Conservation (phyloP, 1,139 yeast genomes). For the Blastobotrys aristatus region DNA sequence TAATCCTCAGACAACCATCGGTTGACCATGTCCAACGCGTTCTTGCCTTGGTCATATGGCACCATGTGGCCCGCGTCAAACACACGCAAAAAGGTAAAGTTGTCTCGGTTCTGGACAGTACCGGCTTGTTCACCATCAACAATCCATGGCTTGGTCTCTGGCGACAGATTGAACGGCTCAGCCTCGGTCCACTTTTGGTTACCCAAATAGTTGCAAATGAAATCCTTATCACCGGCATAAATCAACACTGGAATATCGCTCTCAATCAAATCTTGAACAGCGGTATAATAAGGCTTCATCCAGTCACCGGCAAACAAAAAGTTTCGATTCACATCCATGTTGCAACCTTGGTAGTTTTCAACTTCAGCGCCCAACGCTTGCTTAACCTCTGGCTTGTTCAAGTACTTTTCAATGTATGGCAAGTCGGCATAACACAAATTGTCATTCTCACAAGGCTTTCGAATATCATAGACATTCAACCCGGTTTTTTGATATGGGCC, state of each 20-base stretch:
- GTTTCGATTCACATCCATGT: conserved; percentile 49
- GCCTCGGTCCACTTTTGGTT: conserved; percentile 74
- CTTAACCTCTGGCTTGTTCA: conserved; percentile 57
- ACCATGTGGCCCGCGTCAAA: conserved; percentile 70
- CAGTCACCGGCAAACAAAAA: conserved; percentile 59
- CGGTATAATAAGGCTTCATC: conserved; percentile 59
- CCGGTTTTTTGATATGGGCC: conserved; percentile 56
- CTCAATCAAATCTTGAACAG: conserved; percentile 54
- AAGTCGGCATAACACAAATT: conserved; percentile 56
- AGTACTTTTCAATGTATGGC: conserved; percentile 50
- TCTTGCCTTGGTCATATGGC: conserved; percentile 76
- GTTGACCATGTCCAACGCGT: conserved; percentile 69
- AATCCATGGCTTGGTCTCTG: conserved; percentile 34
- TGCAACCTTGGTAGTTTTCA: conserved; percentile 52
- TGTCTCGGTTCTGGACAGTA: conserved; percentile 50
- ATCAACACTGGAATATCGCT: conserved; percentile 66
- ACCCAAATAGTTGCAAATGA: conserved; percentile 88
- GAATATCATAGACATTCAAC: conserved; percentile 63
- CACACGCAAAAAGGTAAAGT: conserved; percentile 59
- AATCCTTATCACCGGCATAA: conserved; percentile 87
- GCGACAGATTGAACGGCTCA: conserved; percentile 49
- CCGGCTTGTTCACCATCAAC: conserved; percentile 56
- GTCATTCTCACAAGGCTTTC: conserved; percentile 51
- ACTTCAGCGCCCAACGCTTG: conserved; percentile 56
- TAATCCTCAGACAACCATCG: conserved; percentile 53